Evolutionary conservation across 1,139 yeast genomes (phyloP).

Genomic region (Insectozyma bohioensis): DNA sequence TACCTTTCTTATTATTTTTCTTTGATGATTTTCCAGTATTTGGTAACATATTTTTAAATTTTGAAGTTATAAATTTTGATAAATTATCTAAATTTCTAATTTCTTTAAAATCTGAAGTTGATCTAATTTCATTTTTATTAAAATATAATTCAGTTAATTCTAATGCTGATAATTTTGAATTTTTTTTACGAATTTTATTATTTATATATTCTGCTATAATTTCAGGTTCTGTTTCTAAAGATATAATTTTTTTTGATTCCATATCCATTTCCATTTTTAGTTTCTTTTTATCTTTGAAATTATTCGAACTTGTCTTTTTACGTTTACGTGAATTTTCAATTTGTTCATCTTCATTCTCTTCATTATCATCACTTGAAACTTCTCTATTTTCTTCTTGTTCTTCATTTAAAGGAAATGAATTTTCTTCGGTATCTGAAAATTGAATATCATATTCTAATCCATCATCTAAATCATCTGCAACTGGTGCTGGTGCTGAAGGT

Average conservation of each 20-base stretch:
- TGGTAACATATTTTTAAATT: conserved; percentile 48
- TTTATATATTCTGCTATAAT: conserved; percentile 62
- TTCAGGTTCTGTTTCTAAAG: conserved; percentile 49
- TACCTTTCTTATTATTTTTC: conserved; percentile 19
- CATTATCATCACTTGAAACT: conserved; percentile 13
- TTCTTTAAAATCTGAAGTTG: conserved; percentile 50
- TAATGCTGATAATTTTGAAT: conserved; percentile 59
- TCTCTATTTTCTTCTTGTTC: conserved; percentile 16
- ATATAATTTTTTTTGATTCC: conserved; percentile 48
- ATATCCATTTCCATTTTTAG: conserved; percentile 59
- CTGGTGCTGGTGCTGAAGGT: conserved; percentile 5
- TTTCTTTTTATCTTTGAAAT: conserved; percentile 51
- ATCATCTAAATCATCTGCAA: conserved; percentile 65
- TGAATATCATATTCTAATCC: conserved; percentile 60
- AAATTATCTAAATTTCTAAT: conserved; percentile 50
- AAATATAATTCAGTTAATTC: conserved; percentile 62
- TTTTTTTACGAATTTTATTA: conserved; percentile 46
- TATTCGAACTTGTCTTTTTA: conserved; percentile 10
- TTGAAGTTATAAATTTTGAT: conserved; percentile 40
- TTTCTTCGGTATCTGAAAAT: conserved; percentile 19
- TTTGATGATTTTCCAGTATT: conserved; percentile 18
- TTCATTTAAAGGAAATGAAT: conserved; percentile 13
- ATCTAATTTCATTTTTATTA: conserved; percentile 46
- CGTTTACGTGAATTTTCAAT: conserved; percentile 10
- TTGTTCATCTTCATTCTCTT: conserved; percentile 11